These are phyloP conservation scores for Rhododendron mucronatum DNA, from an alignment of 148 eudicot genomes.

Conservation along the genomic window DNA sequence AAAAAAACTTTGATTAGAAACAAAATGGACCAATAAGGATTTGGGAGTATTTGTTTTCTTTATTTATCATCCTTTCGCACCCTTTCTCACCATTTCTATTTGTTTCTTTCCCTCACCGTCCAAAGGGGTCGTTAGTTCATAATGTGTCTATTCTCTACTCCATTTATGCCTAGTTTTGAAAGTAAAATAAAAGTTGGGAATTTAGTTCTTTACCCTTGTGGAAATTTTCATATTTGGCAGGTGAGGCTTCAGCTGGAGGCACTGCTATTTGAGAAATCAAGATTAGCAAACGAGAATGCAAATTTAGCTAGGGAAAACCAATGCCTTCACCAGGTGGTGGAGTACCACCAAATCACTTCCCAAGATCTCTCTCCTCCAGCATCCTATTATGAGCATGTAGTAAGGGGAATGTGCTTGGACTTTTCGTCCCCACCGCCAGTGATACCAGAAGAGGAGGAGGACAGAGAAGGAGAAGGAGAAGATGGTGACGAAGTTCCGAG, in stretches of 20 bases:
- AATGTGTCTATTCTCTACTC: too few species aligned
- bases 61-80: not conserved
- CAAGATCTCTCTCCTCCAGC: conserved; percentile 45
- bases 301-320: conserved; percentile 81
- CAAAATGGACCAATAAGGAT: not conserved
- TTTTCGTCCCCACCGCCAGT: conserved; percentile 38
- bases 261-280: conserved; percentile 78
- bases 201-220: not conserved
- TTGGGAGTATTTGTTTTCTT: not conserved
- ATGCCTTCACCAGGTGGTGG: conserved; percentile 80
- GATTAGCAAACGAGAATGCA: conserved; percentile 78
- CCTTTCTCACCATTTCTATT: not conserved
- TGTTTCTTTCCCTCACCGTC: not conserved
- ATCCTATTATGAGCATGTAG: conserved; percentile 57
- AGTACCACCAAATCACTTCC: conserved; percentile 81
- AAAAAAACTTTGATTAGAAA: not conserved
- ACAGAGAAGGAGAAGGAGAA: not conserved
- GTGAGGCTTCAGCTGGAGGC: conserved; percentile 93
- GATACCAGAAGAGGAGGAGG: conserved; percentile 9
- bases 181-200: not conserved
- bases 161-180: too few species aligned
- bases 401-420: conserved; percentile 53
- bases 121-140: not conserved
- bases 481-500: conserved; percentile 14
- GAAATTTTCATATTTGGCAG: conserved; percentile 22